A percentile compares a stretch with the other conserved stretches of the same genome.
phyloP scores from a whole-genome alignment of 495 filamentous ascomycete species.

The Penicillium bovifimosum region DNA sequence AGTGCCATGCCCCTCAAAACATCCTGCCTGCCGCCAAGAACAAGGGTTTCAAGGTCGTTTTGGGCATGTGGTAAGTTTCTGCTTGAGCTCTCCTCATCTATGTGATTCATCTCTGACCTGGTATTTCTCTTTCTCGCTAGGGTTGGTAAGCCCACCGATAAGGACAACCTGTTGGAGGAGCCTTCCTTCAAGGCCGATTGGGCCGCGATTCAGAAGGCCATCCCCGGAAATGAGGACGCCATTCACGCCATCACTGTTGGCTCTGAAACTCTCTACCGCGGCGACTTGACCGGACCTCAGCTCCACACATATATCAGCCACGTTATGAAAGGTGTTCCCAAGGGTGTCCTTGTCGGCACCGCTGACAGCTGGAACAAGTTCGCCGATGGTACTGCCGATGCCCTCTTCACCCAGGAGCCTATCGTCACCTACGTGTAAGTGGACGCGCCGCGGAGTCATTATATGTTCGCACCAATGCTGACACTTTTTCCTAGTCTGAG shows the following conservation, averaged over 20 bases:
- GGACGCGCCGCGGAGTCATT: neutral
- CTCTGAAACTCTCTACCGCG: slow-evolving; percentile 71
- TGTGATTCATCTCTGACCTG: slow-evolving; percentile 4
- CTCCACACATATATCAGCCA: slow-evolving; percentile 60
- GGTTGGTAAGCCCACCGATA: slow-evolving; percentile 47
- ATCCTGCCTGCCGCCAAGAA: slow-evolving; percentile 67
- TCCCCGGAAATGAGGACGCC: slow-evolving; percentile 49
- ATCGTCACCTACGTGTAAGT: slow-evolving; percentile 57
- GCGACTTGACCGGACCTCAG: slow-evolving; percentile 58
- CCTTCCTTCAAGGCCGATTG: slow-evolving; percentile 60
- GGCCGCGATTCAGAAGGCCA: slow-evolving; percentile 48
- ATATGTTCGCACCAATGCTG: neutral
- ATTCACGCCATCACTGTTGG: slow-evolving; percentile 75
- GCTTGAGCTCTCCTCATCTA: neutral
- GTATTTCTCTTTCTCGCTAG: slow-evolving; percentile 27
- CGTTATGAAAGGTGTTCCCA: slow-evolving; percentile 49
- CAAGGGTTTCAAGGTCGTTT: slow-evolving; percentile 67
- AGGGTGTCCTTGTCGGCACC: slow-evolving; percentile 58
- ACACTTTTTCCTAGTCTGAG: slow-evolving; percentile 40
- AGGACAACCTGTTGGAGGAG: slow-evolving; percentile 30
- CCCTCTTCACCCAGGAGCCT: slow-evolving; percentile 51
- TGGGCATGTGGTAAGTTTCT: slow-evolving; percentile 65
- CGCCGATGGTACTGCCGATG: slow-evolving; percentile 65
- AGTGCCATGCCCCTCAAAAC: slow-evolving; percentile 59
- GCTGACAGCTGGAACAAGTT: slow-evolving; percentile 83